A percentile compares a stretch with the other conserved stretches of the same genome.
These are phyloP conservation scores for Kluyveromyces lactis DNA, from an alignment of 805 yeast genomes.

Conservation along the genomic window DNA sequence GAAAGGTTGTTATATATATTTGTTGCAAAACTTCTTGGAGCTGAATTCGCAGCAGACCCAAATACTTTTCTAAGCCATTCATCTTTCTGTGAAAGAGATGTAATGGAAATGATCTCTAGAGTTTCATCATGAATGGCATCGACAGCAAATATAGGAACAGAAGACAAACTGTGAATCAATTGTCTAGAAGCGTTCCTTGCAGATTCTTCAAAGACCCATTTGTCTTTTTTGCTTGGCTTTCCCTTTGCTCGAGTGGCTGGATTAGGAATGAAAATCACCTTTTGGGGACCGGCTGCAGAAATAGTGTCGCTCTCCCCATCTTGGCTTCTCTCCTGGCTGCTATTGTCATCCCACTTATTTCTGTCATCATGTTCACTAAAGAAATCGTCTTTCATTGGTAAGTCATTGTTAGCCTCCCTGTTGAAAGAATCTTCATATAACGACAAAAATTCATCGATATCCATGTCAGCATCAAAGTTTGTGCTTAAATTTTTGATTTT, in stretches of 20 bases:
- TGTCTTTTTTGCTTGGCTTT: constrained; percentile 66
- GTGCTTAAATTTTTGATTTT: constrained; percentile 57
- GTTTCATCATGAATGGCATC: constrained; percentile 78
- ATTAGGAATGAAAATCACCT: constrained; percentile 60
- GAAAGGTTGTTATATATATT: constrained; percentile 63
- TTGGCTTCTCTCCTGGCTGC: constrained; percentile 23
- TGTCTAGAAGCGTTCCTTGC: constrained; percentile 52
- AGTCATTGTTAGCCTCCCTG: constrained; percentile 8
- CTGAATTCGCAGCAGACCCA: constrained; percentile 69
- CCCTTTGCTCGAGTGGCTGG: constrained; percentile 75
- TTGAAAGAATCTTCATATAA: constrained; percentile 29
- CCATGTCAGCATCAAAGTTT: constrained; percentile 63
- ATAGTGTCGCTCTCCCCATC: constrained; percentile 20
- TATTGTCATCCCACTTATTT: constrained; percentile 22
- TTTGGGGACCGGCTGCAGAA: constrained; percentile 32
- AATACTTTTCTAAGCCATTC: constrained; percentile 68
- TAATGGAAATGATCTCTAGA: constrained; percentile 70
- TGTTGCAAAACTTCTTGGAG: constrained; percentile 72
- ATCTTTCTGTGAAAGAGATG: constrained; percentile 67
- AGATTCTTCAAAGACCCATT: constrained; percentile 68
- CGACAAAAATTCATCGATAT: constrained; percentile 53
- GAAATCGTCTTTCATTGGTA: constrained; percentile 13
- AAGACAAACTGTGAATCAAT: constrained; percentile 45
- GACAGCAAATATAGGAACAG: constrained; percentile 67
- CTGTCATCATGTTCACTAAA: constrained; percentile 18